phyloP scores from a whole-genome alignment of 148 eudicot species.

The Arctostaphylos glauca region DNA sequence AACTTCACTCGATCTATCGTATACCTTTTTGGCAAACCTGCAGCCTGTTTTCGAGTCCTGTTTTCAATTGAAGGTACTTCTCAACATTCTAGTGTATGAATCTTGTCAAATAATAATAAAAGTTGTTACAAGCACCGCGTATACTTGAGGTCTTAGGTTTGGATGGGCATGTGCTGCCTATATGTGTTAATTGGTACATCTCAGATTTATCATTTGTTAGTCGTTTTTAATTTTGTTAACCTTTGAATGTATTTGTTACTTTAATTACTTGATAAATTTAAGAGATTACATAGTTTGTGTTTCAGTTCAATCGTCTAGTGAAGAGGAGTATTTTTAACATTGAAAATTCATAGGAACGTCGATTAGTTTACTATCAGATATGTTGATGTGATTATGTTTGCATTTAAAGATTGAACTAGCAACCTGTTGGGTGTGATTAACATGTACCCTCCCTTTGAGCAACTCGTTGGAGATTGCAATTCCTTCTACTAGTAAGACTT shows the following conservation, averaged over 20 bases:
- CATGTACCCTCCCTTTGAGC: too few relatives aligned
- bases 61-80: slow-evolving; percentile 62
- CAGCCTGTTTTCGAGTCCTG: slow-evolving; percentile 84
- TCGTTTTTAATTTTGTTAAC: not conserved
- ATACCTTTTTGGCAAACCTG: slow-evolving; percentile 79
- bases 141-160: not conserved
- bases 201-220: not conserved
- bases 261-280: too few relatives aligned
- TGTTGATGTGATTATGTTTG: too few relatives aligned
- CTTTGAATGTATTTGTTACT: not conserved
- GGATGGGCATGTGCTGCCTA: not conserved
- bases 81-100: not conserved
- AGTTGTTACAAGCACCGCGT: not conserved
- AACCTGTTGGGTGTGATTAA: too few relatives aligned
- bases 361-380: too few relatives aligned
- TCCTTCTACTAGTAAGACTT: too few relatives aligned
- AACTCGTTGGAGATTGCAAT: too few relatives aligned
- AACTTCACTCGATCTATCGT: slow-evolving; percentile 87
- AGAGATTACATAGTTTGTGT: too few relatives aligned
- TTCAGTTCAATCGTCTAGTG: too few relatives aligned
- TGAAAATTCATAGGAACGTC: too few relatives aligned
- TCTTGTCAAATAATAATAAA: not conserved
- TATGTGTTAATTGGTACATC: not conserved
- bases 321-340: too few relatives aligned
- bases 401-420: too few relatives aligned